Conservation (phyloP, 371 early-diverging fungal species). For the Coemansia sp. region DNA sequence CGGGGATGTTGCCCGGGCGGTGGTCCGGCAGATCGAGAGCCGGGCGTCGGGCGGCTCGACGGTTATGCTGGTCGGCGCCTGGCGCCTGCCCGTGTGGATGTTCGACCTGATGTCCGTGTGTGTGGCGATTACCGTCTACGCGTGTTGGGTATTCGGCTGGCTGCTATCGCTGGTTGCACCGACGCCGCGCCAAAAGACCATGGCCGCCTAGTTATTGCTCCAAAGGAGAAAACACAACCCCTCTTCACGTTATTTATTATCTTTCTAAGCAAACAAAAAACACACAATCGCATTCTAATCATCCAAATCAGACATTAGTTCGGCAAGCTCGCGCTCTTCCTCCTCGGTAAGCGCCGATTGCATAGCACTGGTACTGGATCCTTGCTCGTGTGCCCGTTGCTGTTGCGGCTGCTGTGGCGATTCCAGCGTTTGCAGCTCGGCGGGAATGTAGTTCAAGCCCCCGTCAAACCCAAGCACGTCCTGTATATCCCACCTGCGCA, state of each 20-base stretch:
- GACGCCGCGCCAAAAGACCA: neutral
- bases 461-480: constrained; percentile 33
- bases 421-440: constrained; percentile 15
- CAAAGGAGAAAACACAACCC: too few relatives aligned
- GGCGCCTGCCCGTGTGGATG: constrained; percentile 30
- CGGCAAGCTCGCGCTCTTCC: constrained; percentile 64
- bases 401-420: neutral
- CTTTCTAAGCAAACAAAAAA: too few relatives aligned
- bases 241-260: too few relatives aligned
- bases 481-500: constrained; percentile 57
- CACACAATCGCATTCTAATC: constrained; percentile 11
- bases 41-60: constrained; percentile 25
- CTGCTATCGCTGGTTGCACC: constrained; percentile 3
- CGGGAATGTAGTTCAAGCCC: constrained; percentile 23
- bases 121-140: neutral
- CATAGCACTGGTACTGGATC: neutral
- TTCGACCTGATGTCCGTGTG: constrained; percentile 2
- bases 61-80: constrained; percentile 23
- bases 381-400: neutral
- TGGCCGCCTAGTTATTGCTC: neutral
- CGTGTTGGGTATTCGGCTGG: constrained; percentile 4
- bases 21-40: constrained; percentile 18
- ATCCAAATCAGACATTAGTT: constrained; percentile 55
- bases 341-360: constrained; percentile 55
- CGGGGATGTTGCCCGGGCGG: constrained; percentile 27